Percentiles rank a stretch among this genome's conserved stretches.
These are phyloP conservation scores for Thielaviopsis populi DNA, from an alignment of 2,329 filamentous ascomycete genomes.

Conservation along the genomic window DNA sequence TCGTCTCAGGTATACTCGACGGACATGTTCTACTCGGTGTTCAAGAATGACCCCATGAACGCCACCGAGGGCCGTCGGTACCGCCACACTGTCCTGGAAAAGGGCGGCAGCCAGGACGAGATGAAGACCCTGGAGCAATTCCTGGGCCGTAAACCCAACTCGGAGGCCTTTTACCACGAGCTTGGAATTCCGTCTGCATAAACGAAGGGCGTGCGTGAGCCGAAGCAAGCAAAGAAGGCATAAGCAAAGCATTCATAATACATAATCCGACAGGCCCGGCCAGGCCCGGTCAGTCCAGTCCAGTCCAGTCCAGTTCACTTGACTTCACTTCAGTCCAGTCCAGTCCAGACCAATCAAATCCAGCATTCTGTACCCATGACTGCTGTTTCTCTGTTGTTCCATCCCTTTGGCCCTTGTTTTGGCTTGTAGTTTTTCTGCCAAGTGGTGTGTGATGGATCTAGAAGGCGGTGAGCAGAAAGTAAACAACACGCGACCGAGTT, in stretches of 20 bases:
- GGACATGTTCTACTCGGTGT: conserved; percentile 75
- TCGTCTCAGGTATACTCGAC: conserved; percentile 67
- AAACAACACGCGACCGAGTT: conserved; percentile 24
- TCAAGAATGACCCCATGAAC: conserved; percentile 67
- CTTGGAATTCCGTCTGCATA: conserved; percentile 34
- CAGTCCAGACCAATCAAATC: too few species aligned
- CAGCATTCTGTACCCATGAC: not conserved
- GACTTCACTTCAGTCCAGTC: not conserved
- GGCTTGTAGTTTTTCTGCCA: not conserved
- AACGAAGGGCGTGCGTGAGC: not conserved
- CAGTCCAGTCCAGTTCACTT: too few species aligned
- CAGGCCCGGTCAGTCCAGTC: not conserved
- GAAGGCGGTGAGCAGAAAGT: conserved; percentile 18
- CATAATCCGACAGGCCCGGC: not conserved
- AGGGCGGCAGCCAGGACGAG: conserved; percentile 64
- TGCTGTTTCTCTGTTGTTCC: not conserved
- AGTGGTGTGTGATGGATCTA: not conserved
- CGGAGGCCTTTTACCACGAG: conserved; percentile 67
- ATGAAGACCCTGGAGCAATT: conserved; percentile 69
- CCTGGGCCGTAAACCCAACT: conserved; percentile 58
- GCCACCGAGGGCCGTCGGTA: conserved; percentile 58
- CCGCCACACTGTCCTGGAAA: conserved; percentile 62
- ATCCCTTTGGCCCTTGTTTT: not conserved
- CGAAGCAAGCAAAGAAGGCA: too few species aligned
- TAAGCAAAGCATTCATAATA: too few species aligned